Base-by-base conservation (phyloP, 257 asterid species). In the Solanum medicagineum region DNA sequence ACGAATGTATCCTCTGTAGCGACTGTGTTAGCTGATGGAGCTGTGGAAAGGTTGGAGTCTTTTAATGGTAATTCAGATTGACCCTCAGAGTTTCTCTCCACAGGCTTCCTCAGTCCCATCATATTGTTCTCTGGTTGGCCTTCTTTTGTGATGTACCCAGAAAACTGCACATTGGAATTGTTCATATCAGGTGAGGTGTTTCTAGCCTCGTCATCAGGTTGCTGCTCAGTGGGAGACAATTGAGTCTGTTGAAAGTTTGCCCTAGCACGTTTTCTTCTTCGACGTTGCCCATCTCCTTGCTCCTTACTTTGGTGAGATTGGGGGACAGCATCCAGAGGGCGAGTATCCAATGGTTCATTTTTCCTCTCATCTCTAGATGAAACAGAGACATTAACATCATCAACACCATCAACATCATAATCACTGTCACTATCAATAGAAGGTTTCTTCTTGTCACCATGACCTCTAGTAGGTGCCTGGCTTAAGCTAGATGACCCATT, bases 361-460 rank as follows among this genome's bases (percentile, higher is more conserved):
- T 83, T 90, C 87, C 88, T 70, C 66, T 83, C 90, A 87, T 87
- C 93, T 86, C 85, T 91, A 56, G 98, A 94, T n/a, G 97, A 94
- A 68, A 92, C 94, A 79, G 95, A 92, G 36, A 88, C 93, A 73
- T 85, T 55, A 57, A 90, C 92, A 87, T 90, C 90, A 75, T 90
- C 91, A 57, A 90, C 91, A 87, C 90, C 90, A 75, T 90, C 91
- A 40, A 94, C 97, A 87, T 94, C 98, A 87, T 94, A 93, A 87
- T 91, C 95, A 86, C 97, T 93, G 85, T 92, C 96, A 80, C 91
- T 87, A 75, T 93, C 93, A 84, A 84, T 89, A 70, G 86, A 80
- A 80, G 89, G 89, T 90, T 87, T 92, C 90, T 85, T 94, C 88
- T 89, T 92, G 65, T 68, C 86, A 81, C 90, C 89, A 36, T 88